Evolutionary conservation across 2,329 filamentous ascomycete genomes (phyloP).

Genomic region (Sporothrix globosa): DNA sequence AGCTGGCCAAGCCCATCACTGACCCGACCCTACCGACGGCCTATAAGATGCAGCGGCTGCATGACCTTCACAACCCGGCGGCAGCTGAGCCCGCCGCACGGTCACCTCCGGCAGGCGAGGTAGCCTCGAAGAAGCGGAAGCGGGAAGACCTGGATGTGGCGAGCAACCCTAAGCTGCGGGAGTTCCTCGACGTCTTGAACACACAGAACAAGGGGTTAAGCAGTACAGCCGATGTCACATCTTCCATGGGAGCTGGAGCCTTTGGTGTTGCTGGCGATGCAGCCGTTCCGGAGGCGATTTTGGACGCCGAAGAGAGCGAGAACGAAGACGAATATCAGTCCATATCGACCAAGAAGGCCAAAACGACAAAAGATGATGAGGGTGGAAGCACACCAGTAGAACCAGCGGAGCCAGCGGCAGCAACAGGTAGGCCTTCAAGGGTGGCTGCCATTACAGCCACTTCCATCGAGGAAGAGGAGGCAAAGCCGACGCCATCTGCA

Average conservation of each 20-base stretch:
- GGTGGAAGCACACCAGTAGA: not conserved
- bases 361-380: conserved; percentile 35
- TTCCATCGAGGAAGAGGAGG: conserved; percentile 33
- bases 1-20: conserved; percentile 73
- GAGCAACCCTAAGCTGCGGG: conserved; percentile 77
- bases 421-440: not conserved
- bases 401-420: conserved; percentile 4
- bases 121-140: conserved; percentile 66
- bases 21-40: conserved; percentile 47
- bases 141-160: conserved; percentile 57
- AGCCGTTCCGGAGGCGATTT: conserved; percentile 18
- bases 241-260: conserved; percentile 22
- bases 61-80: conserved; percentile 25
- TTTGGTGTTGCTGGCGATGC: conserved; percentile 3
- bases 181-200: conserved; percentile 85
- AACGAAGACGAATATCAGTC: conserved; percentile 78
- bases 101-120: conserved; percentile 41
- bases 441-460: conserved; percentile 33
- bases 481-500: conserved; percentile 17
- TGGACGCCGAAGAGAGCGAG: conserved; percentile 61
- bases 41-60: conserved; percentile 32
- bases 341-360: conserved; percentile 57
- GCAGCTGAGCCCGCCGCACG: not conserved
- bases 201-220: conserved; percentile 47
- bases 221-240: conserved; percentile 35